A percentile compares a stretch with the other conserved stretches of the same genome.
phyloP scores from a whole-genome alignment of 257 asterid species.

The Fraxinus excelsior region DNA sequence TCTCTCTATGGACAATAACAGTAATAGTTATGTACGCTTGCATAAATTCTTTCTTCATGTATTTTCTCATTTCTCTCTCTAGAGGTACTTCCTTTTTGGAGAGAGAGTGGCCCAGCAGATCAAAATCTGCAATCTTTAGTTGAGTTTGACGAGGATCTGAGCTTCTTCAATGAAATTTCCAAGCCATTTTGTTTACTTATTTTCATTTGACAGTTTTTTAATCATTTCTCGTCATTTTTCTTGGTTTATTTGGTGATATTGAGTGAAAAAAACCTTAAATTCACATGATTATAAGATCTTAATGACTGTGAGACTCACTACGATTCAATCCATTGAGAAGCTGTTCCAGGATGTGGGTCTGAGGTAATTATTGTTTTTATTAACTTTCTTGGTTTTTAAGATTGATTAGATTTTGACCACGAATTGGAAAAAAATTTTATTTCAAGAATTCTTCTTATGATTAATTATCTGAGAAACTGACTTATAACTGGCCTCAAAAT shows the following conservation, averaged over 20 bases:
- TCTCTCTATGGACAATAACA: conserved; percentile 28
- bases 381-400: conserved; percentile 20
- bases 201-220: conserved; percentile 43
- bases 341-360: conserved; percentile 75
- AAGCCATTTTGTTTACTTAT: conserved; percentile 36
- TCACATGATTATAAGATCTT: conserved; percentile 45
- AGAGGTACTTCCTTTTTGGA: conserved; percentile 34
- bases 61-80: conserved; percentile 56
- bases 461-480: conserved; percentile 30
- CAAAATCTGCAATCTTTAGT: conserved; percentile 67
- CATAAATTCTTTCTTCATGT: neutral
- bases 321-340: conserved; percentile 55
- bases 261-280: conserved; percentile 44
- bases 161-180: conserved; percentile 70
- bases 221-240: conserved; percentile 10
- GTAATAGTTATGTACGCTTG: too few species aligned
- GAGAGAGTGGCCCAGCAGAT: conserved; percentile 69
- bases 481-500: conserved; percentile 23
- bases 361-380: conserved; percentile 54
- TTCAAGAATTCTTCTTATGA: conserved; percentile 15
- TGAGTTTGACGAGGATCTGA: conserved; percentile 76
- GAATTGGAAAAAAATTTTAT: conserved; percentile 19
- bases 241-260: conserved; percentile 19
- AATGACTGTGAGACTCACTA: conserved; percentile 27
- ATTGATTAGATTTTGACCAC: conserved; percentile 50